phyloP scores from a whole-genome alignment of 1,139 yeast genomes.

The Hanseniaspora gamundiae region DNA sequence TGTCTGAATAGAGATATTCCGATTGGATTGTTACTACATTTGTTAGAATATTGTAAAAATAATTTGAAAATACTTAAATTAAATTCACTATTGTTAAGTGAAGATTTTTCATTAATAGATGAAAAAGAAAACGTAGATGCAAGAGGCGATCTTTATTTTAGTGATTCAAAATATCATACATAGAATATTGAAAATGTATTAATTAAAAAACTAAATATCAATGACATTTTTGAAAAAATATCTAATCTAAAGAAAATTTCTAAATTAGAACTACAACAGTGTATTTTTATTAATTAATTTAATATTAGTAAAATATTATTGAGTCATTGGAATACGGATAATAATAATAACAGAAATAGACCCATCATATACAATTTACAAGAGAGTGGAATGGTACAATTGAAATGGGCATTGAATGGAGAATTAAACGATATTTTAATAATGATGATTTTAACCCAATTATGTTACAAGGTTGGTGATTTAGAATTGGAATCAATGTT shows the following conservation, averaged over 20 bases:
- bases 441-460: background rate
- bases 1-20: conserved; percentile 56
- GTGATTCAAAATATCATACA: background rate
- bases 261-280: background rate
- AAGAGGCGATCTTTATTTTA: background rate
- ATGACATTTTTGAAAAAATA: background rate
- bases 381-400: background rate
- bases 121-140: background rate
- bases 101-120: conserved; percentile 34
- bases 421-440: background rate
- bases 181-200: background rate
- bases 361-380: background rate
- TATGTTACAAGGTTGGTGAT: background rate
- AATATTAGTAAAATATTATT: background rate
- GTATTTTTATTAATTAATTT: background rate
- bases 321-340: background rate
- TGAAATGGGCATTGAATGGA: conserved; percentile 1
- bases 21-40: conserved; percentile 50
- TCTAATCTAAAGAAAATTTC: background rate
- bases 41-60: conserved; percentile 42
- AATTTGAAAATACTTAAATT: conserved; percentile 39
- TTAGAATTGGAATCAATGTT: background rate
- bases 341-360: background rate
- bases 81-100: conserved; percentile 42
- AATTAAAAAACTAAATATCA: background rate